Evolutionary conservation across 2,329 filamentous ascomycete genomes (phyloP), one percentile per base, ranked within the genome.

Genomic region (Trichoderma sp.): DNA sequence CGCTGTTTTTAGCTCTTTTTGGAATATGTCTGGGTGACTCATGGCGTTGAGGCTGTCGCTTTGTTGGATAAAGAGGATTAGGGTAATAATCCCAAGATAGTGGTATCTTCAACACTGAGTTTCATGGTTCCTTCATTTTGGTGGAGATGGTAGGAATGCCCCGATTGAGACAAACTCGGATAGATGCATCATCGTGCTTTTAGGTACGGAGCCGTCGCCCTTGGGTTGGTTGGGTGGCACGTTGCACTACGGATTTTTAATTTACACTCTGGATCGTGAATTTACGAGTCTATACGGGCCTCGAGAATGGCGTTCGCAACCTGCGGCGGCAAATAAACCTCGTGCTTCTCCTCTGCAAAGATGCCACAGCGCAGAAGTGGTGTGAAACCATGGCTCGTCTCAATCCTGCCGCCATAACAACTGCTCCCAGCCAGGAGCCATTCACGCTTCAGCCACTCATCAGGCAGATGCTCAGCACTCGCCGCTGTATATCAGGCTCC

Each of bases 381-480:
- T n/a, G 21, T 36, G 51, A 43, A 71, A 60, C 26, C 11, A 75
- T 80, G 79, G 69, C 75, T 71, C 72, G 74, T 26, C 74, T 80
- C 69, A 76, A 81, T 60, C 71, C 78, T 53, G 53, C 74, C 73
- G 78, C 78, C 73, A 72, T 79, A 47, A 77, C 76, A 7, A 73
- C 74, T 12, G 73, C 72, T 24, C 71, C 75, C 11, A 72, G 76
- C 63, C 68, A 74, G 18, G 74, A 75, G 36, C 75, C 76, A 1
- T 80, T 81, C 68, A 73, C 74, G 28, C 74, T 82, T 8, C 71
- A 70, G 36, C 85, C 84, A 5, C 78, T 86, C 53, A 85, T 89
- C 71, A 76, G 76, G 24, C 84, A 87, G 71, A 83, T 89, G 28
- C 75, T 88, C 5, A 81, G 84, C 58, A 87, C 86, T 26, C 81